A percentile compares a stretch with the other conserved stretches of the same genome.
These are phyloP conservation scores for Amanita subjunquillea DNA, from an alignment of 768 basidiomycete genomes.

Conservation along the genomic window DNA sequence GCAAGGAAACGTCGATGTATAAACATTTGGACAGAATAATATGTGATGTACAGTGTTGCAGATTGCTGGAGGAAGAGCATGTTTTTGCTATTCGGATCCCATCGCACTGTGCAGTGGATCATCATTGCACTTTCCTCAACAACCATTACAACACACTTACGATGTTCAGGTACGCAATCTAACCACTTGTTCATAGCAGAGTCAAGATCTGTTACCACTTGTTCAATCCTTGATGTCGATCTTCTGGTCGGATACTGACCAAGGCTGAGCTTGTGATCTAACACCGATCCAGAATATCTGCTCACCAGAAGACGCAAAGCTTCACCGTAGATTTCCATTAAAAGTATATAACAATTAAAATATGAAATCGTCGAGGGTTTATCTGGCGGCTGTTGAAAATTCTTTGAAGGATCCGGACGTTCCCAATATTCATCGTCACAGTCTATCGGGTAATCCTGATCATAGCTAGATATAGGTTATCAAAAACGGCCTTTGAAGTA, in stretches of 20 bases:
- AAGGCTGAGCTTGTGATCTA: background rate
- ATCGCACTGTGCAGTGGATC: constrained; percentile 22
- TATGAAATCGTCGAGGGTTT: constrained; percentile 45
- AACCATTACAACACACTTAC: constrained; percentile 33
- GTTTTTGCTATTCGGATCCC: constrained; percentile 29
- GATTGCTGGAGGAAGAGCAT: constrained; percentile 44
- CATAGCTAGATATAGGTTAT: constrained; percentile 36
- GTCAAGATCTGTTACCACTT: constrained; percentile 63
- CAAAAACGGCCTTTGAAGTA: background rate
- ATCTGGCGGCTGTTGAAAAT: constrained; percentile 54
- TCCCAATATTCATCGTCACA: constrained; percentile 73
- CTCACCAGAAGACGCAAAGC: constrained; percentile 49
- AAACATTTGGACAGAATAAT: constrained; percentile 50
- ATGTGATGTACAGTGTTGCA: constrained; percentile 36
- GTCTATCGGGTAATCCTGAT: constrained; percentile 53
- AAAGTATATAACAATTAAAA: constrained; percentile 44
- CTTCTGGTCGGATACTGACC: constrained; percentile 64
- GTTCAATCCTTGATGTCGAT: constrained; percentile 38
- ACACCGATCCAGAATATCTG: background rate
- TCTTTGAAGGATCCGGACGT: constrained; percentile 29
- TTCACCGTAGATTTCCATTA: constrained; percentile 53
- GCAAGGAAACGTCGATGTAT: constrained; percentile 79
- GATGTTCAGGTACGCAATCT: constrained; percentile 53
- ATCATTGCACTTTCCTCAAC: constrained; percentile 30
- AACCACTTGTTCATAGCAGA: constrained; percentile 74